Base-by-base conservation (phyloP, 2,329 filamentous ascomycete species). In the Diaporthe ampelina region DNA sequence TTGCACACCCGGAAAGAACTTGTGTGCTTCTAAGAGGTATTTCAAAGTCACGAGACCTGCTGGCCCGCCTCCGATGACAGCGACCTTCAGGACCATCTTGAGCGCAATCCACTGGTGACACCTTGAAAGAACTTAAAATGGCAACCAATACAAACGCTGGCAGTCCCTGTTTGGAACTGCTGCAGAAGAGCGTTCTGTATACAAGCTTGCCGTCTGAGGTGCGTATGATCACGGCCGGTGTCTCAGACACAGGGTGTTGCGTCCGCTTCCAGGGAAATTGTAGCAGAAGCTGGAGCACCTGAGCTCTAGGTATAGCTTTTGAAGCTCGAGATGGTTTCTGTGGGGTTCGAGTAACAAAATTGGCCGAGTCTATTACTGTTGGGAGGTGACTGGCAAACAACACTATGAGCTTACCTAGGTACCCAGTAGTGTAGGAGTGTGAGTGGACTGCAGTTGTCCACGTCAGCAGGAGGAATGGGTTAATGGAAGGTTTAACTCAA, bases 41-140 rank as follows among this genome's bases (percentile, higher is more conserved):
- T 85, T 85, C 26, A 85, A 78, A 24, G 83, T 84, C 37, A 82
- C 81, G 24, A 85, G 79, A 17, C 83, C 83, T 6, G 82, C 81
- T 56, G 83, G 80, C 29, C 83, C 83, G 63, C 79, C 83, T 45
- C 83, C 83, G 76, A 85, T 82, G 70, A 85, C 79, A 35, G 82
- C 83, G 35, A 85, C 81, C 21, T 50, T 73, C 1, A 75, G 24
- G 5, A 45, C 59, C 73, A 74, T 74, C 9, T 40, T 9, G 32
- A 32, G 8, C 7, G 9, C 7, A 24, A 9, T 43, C 15, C 1
- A 17, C 40, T 43, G 15, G 15, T 15, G 9, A 63, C 21, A 40
- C 35, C 26, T 48, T 17, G 19, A 8, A 9, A 50, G 6, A 37
- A 35, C 3, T 32, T 4, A 3, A n/a, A 7, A 13, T 15, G 26